Evolutionary conservation across 116 monocot genomes (phyloP).

Genomic region (Thalassia testudinum): DNA sequence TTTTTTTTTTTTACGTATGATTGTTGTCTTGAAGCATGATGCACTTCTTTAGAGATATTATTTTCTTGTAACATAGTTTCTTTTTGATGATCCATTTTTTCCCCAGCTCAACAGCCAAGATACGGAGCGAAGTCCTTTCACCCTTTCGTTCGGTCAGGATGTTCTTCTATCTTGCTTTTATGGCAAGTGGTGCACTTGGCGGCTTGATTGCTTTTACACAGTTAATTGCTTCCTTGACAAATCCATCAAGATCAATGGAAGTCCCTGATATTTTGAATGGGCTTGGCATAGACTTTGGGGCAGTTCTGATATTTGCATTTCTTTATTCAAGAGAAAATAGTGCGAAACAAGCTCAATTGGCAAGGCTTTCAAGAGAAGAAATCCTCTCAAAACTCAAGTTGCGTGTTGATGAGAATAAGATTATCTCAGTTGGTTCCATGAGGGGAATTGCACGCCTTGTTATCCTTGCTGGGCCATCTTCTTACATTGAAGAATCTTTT

Average conservation of each 20-base stretch:
- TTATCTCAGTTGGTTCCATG: constrained; percentile 45
- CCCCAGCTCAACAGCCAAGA: constrained; percentile 74
- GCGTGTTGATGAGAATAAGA: constrained; percentile 37
- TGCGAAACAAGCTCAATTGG: constrained; percentile 65
- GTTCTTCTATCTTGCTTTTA: constrained; percentile 96
- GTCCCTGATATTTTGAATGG: constrained; percentile 41
- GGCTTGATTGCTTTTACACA: constrained; percentile 56
- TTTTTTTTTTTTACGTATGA: no score
- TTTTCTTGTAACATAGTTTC: no score
- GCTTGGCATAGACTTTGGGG: constrained; percentile 68
- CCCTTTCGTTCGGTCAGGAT: constrained; percentile 87
- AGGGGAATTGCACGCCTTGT: constrained; percentile 71
- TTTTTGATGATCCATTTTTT: constrained; percentile 11
- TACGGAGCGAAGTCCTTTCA: constrained; percentile 86
- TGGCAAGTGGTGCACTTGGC: constrained; percentile 68
- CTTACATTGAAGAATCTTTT: constrained; percentile 62
- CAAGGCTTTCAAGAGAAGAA: constrained; percentile 78
- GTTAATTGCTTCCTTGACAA: constrained; percentile 32
- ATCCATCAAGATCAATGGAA: constrained; percentile 36
- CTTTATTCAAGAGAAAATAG: constrained; percentile 66
- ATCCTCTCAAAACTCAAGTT: constrained; percentile 66
- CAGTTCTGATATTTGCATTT: constrained; percentile 62
- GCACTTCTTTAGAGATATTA: no score
- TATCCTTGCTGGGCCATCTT: constrained; percentile 68
- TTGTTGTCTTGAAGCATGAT: no score